Evolutionary conservation across 306 rosid species (phyloP).

Genomic region (Cicer arietinum): DNA sequence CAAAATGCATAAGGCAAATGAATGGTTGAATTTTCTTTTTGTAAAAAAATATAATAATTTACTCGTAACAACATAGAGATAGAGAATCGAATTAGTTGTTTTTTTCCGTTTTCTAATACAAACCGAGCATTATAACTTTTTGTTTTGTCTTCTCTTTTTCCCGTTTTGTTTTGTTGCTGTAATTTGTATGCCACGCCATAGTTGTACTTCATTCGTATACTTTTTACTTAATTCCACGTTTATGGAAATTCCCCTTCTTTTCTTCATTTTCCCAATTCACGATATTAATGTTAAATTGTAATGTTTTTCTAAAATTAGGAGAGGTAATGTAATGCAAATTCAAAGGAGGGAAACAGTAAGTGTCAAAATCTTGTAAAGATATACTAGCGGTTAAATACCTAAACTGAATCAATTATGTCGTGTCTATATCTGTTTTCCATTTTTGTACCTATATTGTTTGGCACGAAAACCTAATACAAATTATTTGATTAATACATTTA

Average conservation of each 20-base stretch:
- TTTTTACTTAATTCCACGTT: slow-evolving; percentile 17
- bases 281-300: slow-evolving; percentile 18
- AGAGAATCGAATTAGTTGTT: not conserved
- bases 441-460: not conserved
- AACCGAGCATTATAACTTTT: not conserved
- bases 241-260: not conserved
- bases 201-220: not conserved
- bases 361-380: slow-evolving; percentile 36
- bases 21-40: slow-evolving; percentile 25
- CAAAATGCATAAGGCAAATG: not conserved
- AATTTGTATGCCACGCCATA: slow-evolving; percentile 3
- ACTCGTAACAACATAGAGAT: not conserved
- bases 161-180: slow-evolving; percentile 26
- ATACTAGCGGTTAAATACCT: not conserved
- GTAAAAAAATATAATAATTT: not conserved
- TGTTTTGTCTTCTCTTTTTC: slow-evolving; percentile 22
- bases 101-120: not conserved
- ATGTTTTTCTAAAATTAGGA: slow-evolving; percentile 30
- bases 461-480: not conserved
- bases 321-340: not conserved
- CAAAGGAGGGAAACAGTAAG: not conserved
- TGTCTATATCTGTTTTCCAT: slow-evolving; percentile 29
- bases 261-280: slow-evolving; percentile 28
- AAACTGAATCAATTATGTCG: slow-evolving; percentile 23
- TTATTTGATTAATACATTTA: slow-evolving; percentile 7